phyloP scores from a whole-genome alignment of 345 rosid species.

The Bruguiera gymnorhiza region DNA sequence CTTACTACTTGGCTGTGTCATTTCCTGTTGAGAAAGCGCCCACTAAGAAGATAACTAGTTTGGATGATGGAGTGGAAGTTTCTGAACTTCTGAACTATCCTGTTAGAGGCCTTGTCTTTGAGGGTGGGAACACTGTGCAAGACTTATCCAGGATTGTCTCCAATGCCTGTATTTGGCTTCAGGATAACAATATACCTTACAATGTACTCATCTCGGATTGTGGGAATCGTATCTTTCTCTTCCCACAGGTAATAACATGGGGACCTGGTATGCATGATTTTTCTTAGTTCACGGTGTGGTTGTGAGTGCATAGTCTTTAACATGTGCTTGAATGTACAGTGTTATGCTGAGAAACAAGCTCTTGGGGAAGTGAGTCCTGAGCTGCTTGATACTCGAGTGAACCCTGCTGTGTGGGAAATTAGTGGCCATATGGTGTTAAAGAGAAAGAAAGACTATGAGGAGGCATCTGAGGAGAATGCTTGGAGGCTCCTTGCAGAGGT shows the following conservation, averaged over 20 bases:
- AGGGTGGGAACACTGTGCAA: slow-evolving; percentile 61
- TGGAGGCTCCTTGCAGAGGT: slow-evolving; percentile 87
- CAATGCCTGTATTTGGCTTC: slow-evolving; percentile 78
- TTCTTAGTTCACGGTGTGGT: not conserved
- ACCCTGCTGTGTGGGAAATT: slow-evolving; percentile 98
- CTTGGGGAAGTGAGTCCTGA: slow-evolving; percentile 80
- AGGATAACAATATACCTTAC: slow-evolving; percentile 90
- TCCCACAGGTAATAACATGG: slow-evolving; percentile 69
- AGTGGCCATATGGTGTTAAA: slow-evolving; percentile 96
- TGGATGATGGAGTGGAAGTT: slow-evolving; percentile 51
- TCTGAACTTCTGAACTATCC: slow-evolving; percentile 71
- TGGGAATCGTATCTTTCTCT: slow-evolving; percentile 70
- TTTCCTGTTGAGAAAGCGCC: slow-evolving; percentile 90
- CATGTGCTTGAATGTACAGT: slow-evolving; percentile 36
- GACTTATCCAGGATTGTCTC: slow-evolving; percentile 59
- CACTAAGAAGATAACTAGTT: slow-evolving; percentile 45
- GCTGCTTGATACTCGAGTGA: slow-evolving; percentile 89
- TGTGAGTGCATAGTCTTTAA: not conserved
- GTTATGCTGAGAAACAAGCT: slow-evolving; percentile 97
- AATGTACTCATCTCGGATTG: slow-evolving; percentile 83
- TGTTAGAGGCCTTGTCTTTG: slow-evolving; percentile 81
- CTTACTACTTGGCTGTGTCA: slow-evolving; percentile 71
- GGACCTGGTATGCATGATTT: not conserved
- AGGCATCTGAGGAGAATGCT: slow-evolving; percentile 86
- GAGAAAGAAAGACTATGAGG: slow-evolving; percentile 82